Base-by-base conservation (phyloP, 176 grass and related monocot genomes). In the Oryza meyeriana region DNA sequence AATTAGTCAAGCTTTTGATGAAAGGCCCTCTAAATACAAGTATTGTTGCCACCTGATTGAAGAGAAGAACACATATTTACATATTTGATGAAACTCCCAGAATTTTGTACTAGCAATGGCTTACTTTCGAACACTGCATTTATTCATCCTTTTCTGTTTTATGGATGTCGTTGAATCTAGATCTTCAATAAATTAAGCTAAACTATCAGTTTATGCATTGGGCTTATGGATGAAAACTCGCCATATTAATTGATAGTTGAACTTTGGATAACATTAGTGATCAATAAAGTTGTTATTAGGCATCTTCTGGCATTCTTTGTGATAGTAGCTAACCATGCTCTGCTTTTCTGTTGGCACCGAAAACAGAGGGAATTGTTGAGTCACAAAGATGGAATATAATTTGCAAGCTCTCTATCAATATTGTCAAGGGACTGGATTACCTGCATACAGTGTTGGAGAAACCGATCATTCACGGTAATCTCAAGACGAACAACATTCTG, bases 401-500 rank as follows among this genome's bases (percentile, higher is more conserved):
- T 48, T 91, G 84, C 68, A 98, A 95, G 26, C 77, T 98, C 8
- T 92, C 95, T 1, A 48, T 90, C 2, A 87, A 90, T 66, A 94
- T 98, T 14, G 90, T 80, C 64, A 94, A 61, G 85, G 95, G 95
- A 45, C 68, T 98, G 20, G 92, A 91, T 74, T 88, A 98, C 82
- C 92, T 98, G 11, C 95, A 98, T 75, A 91, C 85, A 3, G 88
- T 86, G 13, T 20, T 89, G 36, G 86, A 84, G 25, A 98, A 91
- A n/a, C 81, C 90, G 0, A 78, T 95, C 18, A 31, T 94, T 58
- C 95, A 98, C 32, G 95, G 95, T 22, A 94, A 98, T 80, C 90
- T 98, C 20, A 98, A 98, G 81, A 83, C 92, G 3, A 95, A 85
- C 79, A 98, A 98, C 62, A 68, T 98, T 42, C 86, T 98, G 4